A percentile compares a stretch with the other conserved stretches of the same genome.
phyloP scores from a whole-genome alignment of 2,329 filamentous ascomycete species.

The Sclerotinia glacialis region DNA sequence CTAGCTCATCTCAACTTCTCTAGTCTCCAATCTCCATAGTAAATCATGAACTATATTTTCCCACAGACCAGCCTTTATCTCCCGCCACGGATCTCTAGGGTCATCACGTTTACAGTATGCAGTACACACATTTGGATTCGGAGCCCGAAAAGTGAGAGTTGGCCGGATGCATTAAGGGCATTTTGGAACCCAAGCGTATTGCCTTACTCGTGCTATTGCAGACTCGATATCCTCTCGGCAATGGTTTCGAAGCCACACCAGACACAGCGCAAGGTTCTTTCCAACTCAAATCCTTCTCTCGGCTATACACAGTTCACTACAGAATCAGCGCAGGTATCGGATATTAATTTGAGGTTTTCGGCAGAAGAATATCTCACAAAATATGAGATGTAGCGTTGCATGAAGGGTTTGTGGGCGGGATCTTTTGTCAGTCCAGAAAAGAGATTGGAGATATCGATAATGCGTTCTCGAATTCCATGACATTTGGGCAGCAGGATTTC shows the following conservation, averaged over 20 bases:
- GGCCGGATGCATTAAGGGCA: neutral
- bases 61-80: neutral
- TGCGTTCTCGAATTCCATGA: neutral
- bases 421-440: neutral
- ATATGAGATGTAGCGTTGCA: neutral
- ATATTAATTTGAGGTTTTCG: neutral
- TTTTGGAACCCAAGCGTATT: too few species aligned
- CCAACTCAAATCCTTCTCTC: neutral
- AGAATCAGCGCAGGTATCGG: neutral
- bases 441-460: neutral
- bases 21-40: neutral
- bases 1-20: neutral
- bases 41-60: neutral
- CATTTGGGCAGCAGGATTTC: neutral
- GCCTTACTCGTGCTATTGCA: too few species aligned
- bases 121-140: neutral
- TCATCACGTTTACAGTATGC: neutral
- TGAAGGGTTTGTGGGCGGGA: neutral
- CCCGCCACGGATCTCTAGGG: neutral
- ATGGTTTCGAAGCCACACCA: neutral
- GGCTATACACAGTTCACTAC: neutral
- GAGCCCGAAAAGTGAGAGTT: neutral
- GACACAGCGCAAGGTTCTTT: accelerated
- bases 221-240: accelerated
- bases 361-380: neutral